Evolutionary conservation across 2,329 filamentous ascomycete species (phyloP), one percentile per base, ranked within the genome.

Genomic region (Lomentospora prolificans): DNA sequence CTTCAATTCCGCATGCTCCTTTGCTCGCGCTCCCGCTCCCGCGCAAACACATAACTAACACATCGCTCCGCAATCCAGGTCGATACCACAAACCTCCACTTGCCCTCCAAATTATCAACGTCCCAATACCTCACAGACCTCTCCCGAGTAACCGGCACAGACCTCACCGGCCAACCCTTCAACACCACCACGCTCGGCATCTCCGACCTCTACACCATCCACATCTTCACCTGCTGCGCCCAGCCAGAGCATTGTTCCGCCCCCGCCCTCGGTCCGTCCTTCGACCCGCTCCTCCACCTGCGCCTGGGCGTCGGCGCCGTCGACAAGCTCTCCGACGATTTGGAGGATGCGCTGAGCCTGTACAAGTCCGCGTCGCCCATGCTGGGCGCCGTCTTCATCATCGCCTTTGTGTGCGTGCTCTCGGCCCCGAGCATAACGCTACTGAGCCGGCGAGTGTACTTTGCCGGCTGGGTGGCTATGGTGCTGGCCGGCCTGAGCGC

Each of bases 101-200:
- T 67, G 7, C 62, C 67, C 3, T 55, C 69, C 8, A 65, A 65
- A 41, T 65, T 72, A 7, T 58, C 63, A 5, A 55, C 50, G 28
- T 71, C 69, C 3, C 58, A 50, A 12, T 65, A 67, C 52, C 60
- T 72, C 8, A 54, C 60, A 10, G 70, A 69, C 55, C 60, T 72
- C 12, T 65, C 66, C 3, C 56, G 51, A 4, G 55, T 71, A 50
- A 62, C 67, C 0, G 63, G 65, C 10, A 60, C 58, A 24, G 68
- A 72, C 60, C 64, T 63, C 25, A 63, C 69, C 53, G 70, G 70
- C 14, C 54, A 59, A 2, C 55, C 59, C 57, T 55, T 57, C 12
- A 69, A 61, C 5, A 58, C 66, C 14, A 36, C 62, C 5, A 62
- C 61, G 2, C 60, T 70, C 19, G 63, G 63, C 9, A 60, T 70